phyloP scores from a whole-genome alignment of 768 basidiomycete species.

The Russula foetens region DNA sequence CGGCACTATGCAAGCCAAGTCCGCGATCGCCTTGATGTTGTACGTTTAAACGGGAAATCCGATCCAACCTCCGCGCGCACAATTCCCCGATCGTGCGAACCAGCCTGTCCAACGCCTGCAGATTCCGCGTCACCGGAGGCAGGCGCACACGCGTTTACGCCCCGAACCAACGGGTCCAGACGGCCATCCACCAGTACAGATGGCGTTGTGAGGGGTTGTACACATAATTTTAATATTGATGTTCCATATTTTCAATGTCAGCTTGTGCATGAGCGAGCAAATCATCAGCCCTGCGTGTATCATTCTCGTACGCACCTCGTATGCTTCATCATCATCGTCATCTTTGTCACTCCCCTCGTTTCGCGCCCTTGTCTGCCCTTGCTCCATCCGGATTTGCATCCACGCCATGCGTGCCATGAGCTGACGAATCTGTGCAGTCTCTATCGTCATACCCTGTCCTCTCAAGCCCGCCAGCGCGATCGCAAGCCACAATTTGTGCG shows the following conservation, averaged over 20 bases:
- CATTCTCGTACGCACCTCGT: conserved; percentile 13
- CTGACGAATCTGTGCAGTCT: background rate
- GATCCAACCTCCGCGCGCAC: conserved; percentile 14
- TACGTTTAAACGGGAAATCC: conserved; percentile 11
- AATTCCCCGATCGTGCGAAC: conserved; percentile 15
- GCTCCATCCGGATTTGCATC: conserved; percentile 8
- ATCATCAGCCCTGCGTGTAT: background rate
- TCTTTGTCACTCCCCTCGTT: background rate
- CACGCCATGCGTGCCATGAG: conserved; percentile 1
- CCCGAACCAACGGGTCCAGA: conserved; percentile 4
- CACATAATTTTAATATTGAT: conserved; percentile 8
- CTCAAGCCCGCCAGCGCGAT: conserved; percentile 8
- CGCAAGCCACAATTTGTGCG: conserved; percentile 16
- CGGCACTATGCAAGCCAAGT: conserved; percentile 7
- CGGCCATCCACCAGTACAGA: background rate
- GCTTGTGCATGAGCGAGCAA: background rate
- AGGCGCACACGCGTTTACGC: conserved; percentile 12
- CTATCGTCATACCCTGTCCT: background rate
- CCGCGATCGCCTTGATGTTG: conserved; percentile 4
- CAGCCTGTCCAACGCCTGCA: conserved; percentile 9
- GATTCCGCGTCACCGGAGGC: conserved; percentile 7
- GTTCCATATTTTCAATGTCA: conserved; percentile 7
- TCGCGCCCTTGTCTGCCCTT: background rate
- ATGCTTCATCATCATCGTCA: background rate
- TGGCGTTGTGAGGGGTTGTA: background rate